These are phyloP conservation scores for Pezicula radicicola DNA, from an alignment of 2,329 filamentous ascomycete species.

Conservation along the genomic window DNA sequence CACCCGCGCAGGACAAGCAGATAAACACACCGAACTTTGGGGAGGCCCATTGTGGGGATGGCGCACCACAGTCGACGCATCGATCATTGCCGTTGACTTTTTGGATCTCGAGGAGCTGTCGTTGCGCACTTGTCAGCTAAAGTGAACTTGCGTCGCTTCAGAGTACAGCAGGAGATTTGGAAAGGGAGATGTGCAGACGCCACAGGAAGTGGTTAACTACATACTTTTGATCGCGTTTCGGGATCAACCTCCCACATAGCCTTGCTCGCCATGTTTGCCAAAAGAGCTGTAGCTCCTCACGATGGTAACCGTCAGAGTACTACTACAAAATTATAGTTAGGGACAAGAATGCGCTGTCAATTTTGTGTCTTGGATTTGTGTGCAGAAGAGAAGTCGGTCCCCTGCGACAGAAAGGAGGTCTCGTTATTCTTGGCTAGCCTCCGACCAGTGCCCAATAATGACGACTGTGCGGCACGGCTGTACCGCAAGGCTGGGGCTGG, in stretches of 20 bases:
- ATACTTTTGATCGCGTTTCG: conserved; percentile 91
- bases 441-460: too few species aligned
- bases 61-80: conserved; percentile 94
- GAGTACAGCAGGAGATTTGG: background rate
- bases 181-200: background rate
- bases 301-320: too few species aligned
- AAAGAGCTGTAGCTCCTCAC: background rate
- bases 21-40: conserved; percentile 99
- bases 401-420: background rate
- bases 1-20: conserved; percentile 92
- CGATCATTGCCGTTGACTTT: conserved; percentile 84
- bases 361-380: background rate
- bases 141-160: background rate
- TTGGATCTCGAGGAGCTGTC: conserved; percentile 83
- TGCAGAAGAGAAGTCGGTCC: background rate
- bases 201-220: conserved; percentile 7
- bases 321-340: too few species aligned
- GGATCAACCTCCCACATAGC: conserved; percentile 98
- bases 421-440: too few species aligned
- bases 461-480: background rate
- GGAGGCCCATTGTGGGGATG: conserved; percentile 95
- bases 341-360: too few species aligned
- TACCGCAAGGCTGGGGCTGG: background rate
- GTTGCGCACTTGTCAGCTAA: conserved; percentile 4
- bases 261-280: conserved; percentile 56